Percentiles rank a stretch among this genome's conserved stretches.
Evolutionary conservation across 768 basidiomycete species (phyloP).

Genomic region (Agaricus sinodeliciosus): DNA sequence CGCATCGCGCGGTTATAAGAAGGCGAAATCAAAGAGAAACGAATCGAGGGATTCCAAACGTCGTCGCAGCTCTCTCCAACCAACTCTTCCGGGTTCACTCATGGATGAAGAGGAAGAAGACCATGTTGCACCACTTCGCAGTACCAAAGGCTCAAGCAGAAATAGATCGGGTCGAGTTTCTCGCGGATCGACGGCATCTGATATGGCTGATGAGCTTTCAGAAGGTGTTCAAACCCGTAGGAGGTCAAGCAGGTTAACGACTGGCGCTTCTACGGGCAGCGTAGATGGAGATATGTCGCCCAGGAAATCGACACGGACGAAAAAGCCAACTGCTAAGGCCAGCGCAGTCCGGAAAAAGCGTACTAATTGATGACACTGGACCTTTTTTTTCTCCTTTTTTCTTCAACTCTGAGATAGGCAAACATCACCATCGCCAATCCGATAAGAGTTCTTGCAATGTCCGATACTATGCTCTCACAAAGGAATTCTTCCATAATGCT

Average conservation of each 20-base stretch:
- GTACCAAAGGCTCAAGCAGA: conserved; percentile 22
- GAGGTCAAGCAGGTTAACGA: conserved; percentile 37
- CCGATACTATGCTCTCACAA: no score
- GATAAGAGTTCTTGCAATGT: not conserved
- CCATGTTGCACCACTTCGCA: conserved; percentile 31
- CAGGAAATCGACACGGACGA: conserved; percentile 14
- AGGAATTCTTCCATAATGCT: no score
- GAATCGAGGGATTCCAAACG: conserved; percentile 1
- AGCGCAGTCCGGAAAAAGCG: conserved; percentile 14
- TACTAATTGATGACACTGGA: not conserved
- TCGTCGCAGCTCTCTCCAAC: conserved; percentile 3
- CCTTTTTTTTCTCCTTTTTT: not conserved
- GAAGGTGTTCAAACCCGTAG: conserved; percentile 32
- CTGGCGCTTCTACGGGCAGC: conserved; percentile 16
- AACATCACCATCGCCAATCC: not conserved
- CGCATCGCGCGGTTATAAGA: conserved; percentile 3
- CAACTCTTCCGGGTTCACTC: conserved; percentile 13
- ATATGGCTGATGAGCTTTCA: conserved; percentile 23
- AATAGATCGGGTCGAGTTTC: conserved; percentile 12
- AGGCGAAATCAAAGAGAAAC: conserved; percentile 3
- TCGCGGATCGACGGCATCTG: conserved; percentile 19
- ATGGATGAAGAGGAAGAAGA: conserved; percentile 28
- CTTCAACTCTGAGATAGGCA: not conserved
- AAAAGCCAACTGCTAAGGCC: conserved; percentile 7
- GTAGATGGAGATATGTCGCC: conserved; percentile 19